Evolutionary conservation across 805 yeast genomes (phyloP).

Genomic region (Wickerhamomyces bovis): DNA sequence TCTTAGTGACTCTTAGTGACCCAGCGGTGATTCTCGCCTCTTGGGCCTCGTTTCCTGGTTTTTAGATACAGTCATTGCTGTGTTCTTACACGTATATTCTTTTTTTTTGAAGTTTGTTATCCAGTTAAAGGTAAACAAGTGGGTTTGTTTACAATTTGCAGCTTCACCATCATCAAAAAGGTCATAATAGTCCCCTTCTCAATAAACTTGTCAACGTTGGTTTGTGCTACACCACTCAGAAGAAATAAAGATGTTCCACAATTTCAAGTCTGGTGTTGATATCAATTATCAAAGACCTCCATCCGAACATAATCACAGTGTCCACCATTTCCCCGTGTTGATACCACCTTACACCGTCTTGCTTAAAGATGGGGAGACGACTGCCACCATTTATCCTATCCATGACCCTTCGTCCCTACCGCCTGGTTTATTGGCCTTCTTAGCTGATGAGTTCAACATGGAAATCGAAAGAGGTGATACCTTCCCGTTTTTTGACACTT

Average conservation of each 20-base stretch:
- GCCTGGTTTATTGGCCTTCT: conserved; percentile 66
- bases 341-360: conserved; percentile 66
- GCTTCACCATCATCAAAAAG: too few relatives aligned
- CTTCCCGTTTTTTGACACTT: conserved; percentile 75
- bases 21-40: too few relatives aligned
- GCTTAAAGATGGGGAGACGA: conserved; percentile 81
- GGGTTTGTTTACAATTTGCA: too few relatives aligned
- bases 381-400: conserved; percentile 90
- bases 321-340: conserved; percentile 22
- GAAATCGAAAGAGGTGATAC: conserved; percentile 88
- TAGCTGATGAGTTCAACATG: conserved; percentile 89
- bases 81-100: too few relatives aligned
- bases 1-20: too few relatives aligned
- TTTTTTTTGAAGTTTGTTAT: too few relatives aligned
- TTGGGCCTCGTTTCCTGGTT: too few relatives aligned
- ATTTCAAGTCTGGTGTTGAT: background rate
- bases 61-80: too few relatives aligned
- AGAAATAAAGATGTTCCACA: background rate
- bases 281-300: background rate
- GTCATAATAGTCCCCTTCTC: too few relatives aligned
- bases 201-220: background rate
- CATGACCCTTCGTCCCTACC: conserved; percentile 65
- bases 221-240: background rate
- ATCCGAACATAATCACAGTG: background rate
- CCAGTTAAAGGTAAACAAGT: too few relatives aligned